Conservation (phyloP, 495 filamentous ascomycete species). For the Daldinia vernicosa region DNA sequence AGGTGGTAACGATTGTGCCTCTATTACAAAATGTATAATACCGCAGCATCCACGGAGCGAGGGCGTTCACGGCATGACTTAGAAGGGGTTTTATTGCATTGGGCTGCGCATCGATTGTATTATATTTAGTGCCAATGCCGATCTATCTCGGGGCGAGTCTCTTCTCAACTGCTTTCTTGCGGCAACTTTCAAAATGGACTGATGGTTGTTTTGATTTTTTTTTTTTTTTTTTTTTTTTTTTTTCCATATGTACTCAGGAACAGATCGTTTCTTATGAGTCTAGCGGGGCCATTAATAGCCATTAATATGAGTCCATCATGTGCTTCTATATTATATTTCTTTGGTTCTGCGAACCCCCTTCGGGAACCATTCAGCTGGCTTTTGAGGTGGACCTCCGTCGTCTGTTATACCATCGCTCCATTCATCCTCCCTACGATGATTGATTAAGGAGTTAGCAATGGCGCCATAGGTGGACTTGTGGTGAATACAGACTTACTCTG, state of each 20-base stretch:
- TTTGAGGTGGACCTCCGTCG: constrained; percentile 38
- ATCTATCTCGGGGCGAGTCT: constrained; percentile 30
- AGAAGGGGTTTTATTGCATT: constrained; percentile 19
- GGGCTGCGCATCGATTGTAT: constrained; percentile 18
- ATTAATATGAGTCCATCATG: neutral
- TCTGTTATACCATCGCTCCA: constrained; percentile 45
- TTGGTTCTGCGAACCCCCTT: neutral
- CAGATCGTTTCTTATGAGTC: neutral
- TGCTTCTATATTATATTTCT: no score
- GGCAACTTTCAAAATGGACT: neutral
- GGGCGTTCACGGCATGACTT: constrained; percentile 42
- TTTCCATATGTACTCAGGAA: neutral
- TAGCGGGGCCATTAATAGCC: neutral
- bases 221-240: no score
- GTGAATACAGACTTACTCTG: constrained; percentile 17
- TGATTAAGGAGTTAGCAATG: constrained; percentile 11
- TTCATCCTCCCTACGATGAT: constrained; percentile 20
- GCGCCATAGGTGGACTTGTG: neutral
- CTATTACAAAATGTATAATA: constrained; percentile 33
- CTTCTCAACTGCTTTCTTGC: constrained; percentile 28
- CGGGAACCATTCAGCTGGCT: constrained; percentile 10
- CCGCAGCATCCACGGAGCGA: constrained; percentile 45
- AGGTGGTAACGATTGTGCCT: neutral
- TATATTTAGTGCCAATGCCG: constrained; percentile 15
- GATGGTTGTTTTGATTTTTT: neutral